Evolutionary conservation across 148 eudicot genomes (phyloP).

Genomic region (Mesembryanthemum crystallinum): DNA sequence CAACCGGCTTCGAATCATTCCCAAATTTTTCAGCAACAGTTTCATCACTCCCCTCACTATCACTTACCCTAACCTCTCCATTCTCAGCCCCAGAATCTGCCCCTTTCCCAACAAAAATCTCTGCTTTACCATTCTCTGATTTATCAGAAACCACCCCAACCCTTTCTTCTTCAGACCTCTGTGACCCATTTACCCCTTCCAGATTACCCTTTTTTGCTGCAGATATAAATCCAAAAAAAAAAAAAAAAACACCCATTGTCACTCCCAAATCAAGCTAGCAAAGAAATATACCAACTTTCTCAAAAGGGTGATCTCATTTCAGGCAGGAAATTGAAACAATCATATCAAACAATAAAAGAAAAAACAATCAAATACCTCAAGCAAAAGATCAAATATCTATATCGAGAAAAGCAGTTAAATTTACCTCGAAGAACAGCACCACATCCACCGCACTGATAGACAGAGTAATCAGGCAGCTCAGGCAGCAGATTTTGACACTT

Average conservation of each 20-base stretch:
- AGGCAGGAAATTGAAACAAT: background rate
- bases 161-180: conserved; percentile 50
- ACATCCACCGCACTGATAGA: conserved; percentile 92
- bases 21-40: conserved; percentile 27
- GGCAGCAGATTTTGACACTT: conserved; percentile 77
- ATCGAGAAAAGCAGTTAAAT: conserved; percentile 12
- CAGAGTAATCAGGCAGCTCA: conserved; percentile 70
- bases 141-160: conserved; percentile 39
- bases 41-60: conserved; percentile 27
- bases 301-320: conserved; percentile 13
- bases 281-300: background rate
- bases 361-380: conserved; percentile 41
- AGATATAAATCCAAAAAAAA: conserved; percentile 24
- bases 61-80: conserved; percentile 29
- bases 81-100: conserved; percentile 39
- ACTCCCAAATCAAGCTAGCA: conserved; percentile 20
- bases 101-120: conserved; percentile 37
- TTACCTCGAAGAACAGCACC: conserved; percentile 92
- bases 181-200: conserved; percentile 43
- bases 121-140: conserved; percentile 43
- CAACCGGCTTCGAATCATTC: conserved; percentile 30
- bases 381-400: conserved; percentile 10
- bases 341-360: background rate
- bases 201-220: conserved; percentile 55
- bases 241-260: conserved; percentile 1